A percentile compares a stretch with the other conserved stretches of the same genome.
Evolutionary conservation across 495 filamentous ascomycete genomes (phyloP).

Genomic region (Tuber borchii): DNA sequence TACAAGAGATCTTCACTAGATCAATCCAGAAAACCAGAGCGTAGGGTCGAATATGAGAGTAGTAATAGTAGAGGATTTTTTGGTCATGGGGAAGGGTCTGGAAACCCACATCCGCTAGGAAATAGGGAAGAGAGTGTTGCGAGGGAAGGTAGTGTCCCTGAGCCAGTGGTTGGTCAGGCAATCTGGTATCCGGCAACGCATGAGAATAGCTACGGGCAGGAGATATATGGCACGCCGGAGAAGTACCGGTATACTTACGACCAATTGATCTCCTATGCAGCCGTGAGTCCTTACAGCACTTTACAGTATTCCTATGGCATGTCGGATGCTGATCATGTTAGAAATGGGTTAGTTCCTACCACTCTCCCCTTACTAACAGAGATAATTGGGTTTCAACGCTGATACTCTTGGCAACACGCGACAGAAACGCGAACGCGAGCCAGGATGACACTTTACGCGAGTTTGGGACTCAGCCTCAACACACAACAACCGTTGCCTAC

Average conservation of each 20-base stretch:
- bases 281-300: not conserved
- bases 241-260: not conserved
- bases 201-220: not conserved
- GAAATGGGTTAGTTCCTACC: not conserved
- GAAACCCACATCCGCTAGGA: not conserved
- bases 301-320: not conserved
- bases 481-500: not conserved
- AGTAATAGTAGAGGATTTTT: not conserved
- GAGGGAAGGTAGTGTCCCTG: not conserved
- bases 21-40: not conserved
- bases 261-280: not conserved
- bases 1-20: not conserved
- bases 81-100: not conserved
- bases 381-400: not conserved
- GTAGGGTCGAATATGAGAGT: not conserved
- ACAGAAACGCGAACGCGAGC: not conserved
- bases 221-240: not conserved
- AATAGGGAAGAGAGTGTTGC: not conserved
- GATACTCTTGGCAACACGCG: not conserved
- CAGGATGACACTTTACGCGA: conserved; percentile 1
- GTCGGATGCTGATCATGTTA: not conserved
- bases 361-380: not conserved
- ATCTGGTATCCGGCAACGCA: not conserved
- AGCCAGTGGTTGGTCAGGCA: not conserved
- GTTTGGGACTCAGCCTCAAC: conserved; percentile 1